Base-by-base conservation (phyloP, 2,329 filamentous ascomycete genomes). In the Ploettnerulaceae sp. region DNA sequence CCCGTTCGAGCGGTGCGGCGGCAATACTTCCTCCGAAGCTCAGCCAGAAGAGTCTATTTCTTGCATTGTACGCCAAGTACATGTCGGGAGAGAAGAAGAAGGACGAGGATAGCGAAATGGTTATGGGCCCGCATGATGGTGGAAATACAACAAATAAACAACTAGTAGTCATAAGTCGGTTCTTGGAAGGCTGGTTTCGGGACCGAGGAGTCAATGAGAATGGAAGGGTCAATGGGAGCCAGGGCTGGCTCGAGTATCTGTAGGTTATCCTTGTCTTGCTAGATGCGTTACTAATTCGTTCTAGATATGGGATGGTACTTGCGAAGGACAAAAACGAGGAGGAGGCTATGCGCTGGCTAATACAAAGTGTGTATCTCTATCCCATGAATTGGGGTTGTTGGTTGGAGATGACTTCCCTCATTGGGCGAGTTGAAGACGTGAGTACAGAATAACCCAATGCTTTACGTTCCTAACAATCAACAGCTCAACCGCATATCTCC, bases 351-450 rank as follows among this genome's bases (percentile, higher is more conserved):
- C 80, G 86, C 53, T 95, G 86, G 76, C 75, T 98, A n/a, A 73
- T 96, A 41, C 78, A 81, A 53, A 95, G 90, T 61, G 87, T 96
- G 7, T 86, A 94, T 64, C 71, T 89, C 31, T 95, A 89, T 60
- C 87, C 89, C 1, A 95, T 90, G 77, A 95, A 97, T 63, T 98
- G 93, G 93, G 89, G 89, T 6, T 90, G 89, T 52, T 98, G 93
- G 93, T 77, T 93, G 48, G 93, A 98, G 68, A 79, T 98, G 65
- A 87, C 86, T 3, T 82, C 82, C 29, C 73, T 97, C 20, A 79
- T 95, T 49, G 79, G 81, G 26, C 82, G 85, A 25, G 76, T 85
- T 7, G 89, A 96, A 66, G 88, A 95, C 67, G 84, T 93, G 67
- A 67, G 81, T 71, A 17, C 26, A 9, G 8, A 21, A 28, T 38